Conservation (phyloP, 129 eudicot genomes). For the Silybum marianum region DNA sequence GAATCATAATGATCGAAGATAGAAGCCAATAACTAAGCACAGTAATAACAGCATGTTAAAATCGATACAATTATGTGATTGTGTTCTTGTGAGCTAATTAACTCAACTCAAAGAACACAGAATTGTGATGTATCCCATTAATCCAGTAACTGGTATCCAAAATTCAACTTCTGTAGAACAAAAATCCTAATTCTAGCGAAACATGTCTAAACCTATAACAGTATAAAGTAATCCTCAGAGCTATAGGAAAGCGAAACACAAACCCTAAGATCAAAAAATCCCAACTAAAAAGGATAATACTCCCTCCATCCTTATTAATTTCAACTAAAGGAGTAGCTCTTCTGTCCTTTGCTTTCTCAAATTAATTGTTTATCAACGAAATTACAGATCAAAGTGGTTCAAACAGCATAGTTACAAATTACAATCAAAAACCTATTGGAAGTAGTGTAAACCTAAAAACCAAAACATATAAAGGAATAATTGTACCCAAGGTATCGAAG, state of each 20-base stretch:
- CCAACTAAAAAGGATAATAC: background rate
- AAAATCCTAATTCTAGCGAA: background rate
- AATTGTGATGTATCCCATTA: background rate
- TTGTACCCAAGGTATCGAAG: slow-evolving; percentile 80
- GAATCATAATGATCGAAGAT: background rate
- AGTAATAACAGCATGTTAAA: background rate
- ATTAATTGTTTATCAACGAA: background rate
- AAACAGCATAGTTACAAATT: background rate
- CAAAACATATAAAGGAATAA: background rate
- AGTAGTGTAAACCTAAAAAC: background rate
- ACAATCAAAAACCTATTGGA: background rate
- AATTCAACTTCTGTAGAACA: background rate
- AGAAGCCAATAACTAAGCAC: background rate
- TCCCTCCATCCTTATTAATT: slow-evolving; percentile 1
- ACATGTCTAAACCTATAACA: background rate
- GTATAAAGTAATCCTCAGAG: background rate
- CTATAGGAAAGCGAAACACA: background rate
- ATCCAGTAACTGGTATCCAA: background rate
- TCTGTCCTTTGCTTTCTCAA: background rate
- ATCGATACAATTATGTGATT: background rate
- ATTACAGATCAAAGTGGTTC: slow-evolving; percentile 4
- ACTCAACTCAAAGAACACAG: background rate
- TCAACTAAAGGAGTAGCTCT: background rate
- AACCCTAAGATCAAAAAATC: background rate
- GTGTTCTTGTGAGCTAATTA: background rate